Percentiles rank a stretch among this genome's conserved stretches.
Conservation (phyloP, 352 stramenopile genomes). For the Globisporangium ultimum region DNA sequence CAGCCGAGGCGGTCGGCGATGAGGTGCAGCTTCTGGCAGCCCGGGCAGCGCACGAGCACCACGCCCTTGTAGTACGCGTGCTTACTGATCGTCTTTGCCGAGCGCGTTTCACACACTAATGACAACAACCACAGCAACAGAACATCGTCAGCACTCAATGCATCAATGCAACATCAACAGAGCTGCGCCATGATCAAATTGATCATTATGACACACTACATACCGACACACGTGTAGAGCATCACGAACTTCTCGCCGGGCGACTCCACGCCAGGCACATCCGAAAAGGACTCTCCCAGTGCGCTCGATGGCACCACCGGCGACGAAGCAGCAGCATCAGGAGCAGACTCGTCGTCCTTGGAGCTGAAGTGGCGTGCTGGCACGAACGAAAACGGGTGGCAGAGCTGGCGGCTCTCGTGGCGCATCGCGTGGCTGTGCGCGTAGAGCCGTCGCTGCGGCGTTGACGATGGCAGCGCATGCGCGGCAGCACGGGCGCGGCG, state of each 20-base stretch:
- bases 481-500: background rate
- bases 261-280: conserved; percentile 66
- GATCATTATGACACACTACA: background rate
- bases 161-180: too few relatives aligned
- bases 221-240: conserved; percentile 95
- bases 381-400: conserved; percentile 1
- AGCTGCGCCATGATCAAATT: too few relatives aligned
- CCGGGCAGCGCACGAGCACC: conserved; percentile 96
- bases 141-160: background rate
- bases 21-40: conserved; percentile 98
- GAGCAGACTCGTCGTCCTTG: background rate
- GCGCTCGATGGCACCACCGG: background rate
- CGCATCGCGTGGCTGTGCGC: background rate
- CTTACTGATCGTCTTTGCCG: conserved; percentile 97
- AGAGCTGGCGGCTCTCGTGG: background rate
- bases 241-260: conserved; percentile 95
- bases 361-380: conserved; percentile 8
- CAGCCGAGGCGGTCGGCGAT: conserved; percentile 94
- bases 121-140: background rate
- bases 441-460: background rate
- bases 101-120: conserved; percentile 95
- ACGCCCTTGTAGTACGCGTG: conserved; percentile 97
- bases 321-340: background rate
- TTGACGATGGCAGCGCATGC: background rate
- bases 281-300: conserved; percentile 15